A percentile compares a stretch with the other conserved stretches of the same genome.
Conservation (phyloP, 257 asterid genomes). For the Perilla frutescens region DNA sequence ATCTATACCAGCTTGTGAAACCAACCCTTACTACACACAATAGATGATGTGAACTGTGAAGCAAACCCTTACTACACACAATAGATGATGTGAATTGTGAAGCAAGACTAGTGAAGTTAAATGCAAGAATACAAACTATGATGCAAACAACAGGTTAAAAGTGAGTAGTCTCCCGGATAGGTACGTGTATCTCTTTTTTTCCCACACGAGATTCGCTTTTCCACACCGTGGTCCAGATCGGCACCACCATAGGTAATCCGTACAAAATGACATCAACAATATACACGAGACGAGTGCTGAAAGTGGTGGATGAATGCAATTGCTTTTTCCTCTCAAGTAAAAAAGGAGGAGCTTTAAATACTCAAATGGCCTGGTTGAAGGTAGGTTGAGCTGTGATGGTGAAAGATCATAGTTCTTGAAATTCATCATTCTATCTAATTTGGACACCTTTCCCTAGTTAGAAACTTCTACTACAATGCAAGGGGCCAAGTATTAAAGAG, state of each 20-base stretch:
- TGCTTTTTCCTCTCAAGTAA: constrained; percentile 27
- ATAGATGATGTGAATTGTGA: no score
- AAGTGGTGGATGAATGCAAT: not conserved
- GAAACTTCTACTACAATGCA: constrained; percentile 44
- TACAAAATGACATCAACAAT: constrained; percentile 5
- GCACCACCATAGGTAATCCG: no score
- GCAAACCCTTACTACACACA: not conserved
- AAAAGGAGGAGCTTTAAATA: constrained; percentile 23
- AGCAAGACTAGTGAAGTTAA: not conserved
- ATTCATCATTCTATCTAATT: constrained; percentile 32
- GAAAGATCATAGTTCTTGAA: constrained; percentile 38
- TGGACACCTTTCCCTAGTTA: not conserved
- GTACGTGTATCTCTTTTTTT: no score
- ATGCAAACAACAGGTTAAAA: not conserved
- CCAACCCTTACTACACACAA: not conserved
- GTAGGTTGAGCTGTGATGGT: constrained; percentile 22
- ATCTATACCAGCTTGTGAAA: not conserved
- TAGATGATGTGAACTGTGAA: not conserved
- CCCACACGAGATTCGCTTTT: not conserved
- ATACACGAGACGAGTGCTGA: not conserved
- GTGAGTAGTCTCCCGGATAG: constrained; percentile 12
- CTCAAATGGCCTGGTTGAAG: not conserved
- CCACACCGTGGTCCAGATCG: not conserved
- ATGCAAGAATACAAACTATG: no score
- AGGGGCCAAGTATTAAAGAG: constrained; percentile 32